Conservation (phyloP, 495 filamentous ascomycete species). For the Aspergillus heteromorphus region DNA sequence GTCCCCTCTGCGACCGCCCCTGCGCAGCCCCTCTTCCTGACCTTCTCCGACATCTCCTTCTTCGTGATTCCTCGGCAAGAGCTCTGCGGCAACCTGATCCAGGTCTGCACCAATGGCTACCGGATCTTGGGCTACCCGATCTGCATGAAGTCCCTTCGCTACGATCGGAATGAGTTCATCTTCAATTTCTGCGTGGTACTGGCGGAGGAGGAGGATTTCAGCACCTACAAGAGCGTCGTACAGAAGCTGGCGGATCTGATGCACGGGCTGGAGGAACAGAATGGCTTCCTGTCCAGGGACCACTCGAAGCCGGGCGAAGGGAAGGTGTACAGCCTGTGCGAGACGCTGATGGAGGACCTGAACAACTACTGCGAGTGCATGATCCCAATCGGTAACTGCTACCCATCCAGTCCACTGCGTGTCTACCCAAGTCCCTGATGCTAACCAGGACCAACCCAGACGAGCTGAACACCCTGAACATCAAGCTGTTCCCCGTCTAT, state of each 20-base stretch:
- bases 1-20: constrained; percentile 51
- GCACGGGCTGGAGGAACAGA: constrained; percentile 82
- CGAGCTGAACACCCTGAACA: constrained; percentile 89
- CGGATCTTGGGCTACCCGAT: constrained; percentile 86
- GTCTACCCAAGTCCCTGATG: not conserved
- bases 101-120: constrained; percentile 69
- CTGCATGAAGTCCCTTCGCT: constrained; percentile 67
- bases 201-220: constrained; percentile 60
- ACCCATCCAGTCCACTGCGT: not conserved
- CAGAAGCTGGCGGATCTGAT: constrained; percentile 79
- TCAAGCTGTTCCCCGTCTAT: constrained; percentile 88
- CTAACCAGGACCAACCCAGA: constrained; percentile 44
- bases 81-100: constrained; percentile 78
- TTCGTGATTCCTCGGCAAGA: constrained; percentile 91
- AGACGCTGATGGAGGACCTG: constrained; percentile 88
- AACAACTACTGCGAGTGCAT: constrained; percentile 98
- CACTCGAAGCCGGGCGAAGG: constrained; percentile 45
- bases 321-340: constrained; percentile 75
- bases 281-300: constrained; percentile 57
- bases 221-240: constrained; percentile 75
- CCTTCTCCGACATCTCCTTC: constrained; percentile 75
- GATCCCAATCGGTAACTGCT: constrained; percentile 72
- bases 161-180: constrained; percentile 92
- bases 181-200: constrained; percentile 95
- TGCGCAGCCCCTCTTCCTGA: constrained; percentile 60